phyloP scores from a whole-genome alignment of 1,284 basidiomycete genomes.

The Paramarasmius palmivorus region DNA sequence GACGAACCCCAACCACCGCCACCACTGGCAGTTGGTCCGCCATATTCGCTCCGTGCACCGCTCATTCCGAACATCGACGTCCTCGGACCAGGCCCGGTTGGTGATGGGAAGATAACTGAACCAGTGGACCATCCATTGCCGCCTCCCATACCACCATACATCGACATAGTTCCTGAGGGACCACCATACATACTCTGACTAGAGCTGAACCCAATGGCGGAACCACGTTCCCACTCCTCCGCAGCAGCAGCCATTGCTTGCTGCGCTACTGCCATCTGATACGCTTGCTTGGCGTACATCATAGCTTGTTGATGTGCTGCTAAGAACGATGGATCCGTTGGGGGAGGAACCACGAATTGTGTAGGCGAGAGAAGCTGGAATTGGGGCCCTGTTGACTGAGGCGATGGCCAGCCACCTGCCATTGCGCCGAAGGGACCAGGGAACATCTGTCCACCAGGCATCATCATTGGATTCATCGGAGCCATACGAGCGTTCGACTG shows the following conservation, averaged over 20 bases:
- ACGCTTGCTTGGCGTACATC: conserved; percentile 80
- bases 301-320: conserved; percentile 82
- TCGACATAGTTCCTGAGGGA: conserved; percentile 19
- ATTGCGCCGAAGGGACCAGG: conserved; percentile 25
- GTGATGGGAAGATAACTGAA: conserved; percentile 48
- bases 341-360: conserved; percentile 50
- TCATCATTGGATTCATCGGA: conserved; percentile 54
- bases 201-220: conserved; percentile 47
- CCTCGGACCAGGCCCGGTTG: conserved; percentile 38
- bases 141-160: conserved; percentile 37
- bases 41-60: conserved; percentile 53
- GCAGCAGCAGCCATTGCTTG: conserved; percentile 81
- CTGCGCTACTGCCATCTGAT: conserved; percentile 82
- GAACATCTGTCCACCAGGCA: conserved; percentile 14
- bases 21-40: conserved; percentile 28
- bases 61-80: conserved; percentile 50
- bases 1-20: conserved; percentile 57
- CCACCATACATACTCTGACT: conserved; percentile 40
- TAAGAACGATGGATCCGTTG: conserved; percentile 55
- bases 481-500: conserved; percentile 33
- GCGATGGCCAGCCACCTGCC: conserved; percentile 26
- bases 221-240: conserved; percentile 84
- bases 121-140: conserved; percentile 44
- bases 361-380: conserved; percentile 38
- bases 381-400: conserved; percentile 11